Base-by-base conservation (phyloP, 805 yeast species). In the Naumovozyma baii region DNA sequence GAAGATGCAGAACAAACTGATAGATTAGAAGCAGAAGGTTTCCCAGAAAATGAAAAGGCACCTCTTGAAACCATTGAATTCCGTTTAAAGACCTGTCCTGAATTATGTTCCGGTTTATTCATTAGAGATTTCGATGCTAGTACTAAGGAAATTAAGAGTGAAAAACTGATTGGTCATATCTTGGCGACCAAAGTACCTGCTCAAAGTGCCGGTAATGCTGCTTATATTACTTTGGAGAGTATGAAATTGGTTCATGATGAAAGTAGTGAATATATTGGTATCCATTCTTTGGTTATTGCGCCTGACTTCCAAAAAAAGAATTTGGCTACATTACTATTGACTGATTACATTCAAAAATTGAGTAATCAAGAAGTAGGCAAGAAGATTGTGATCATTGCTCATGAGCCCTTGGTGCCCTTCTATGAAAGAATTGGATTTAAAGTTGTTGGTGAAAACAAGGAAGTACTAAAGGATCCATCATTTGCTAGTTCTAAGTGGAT, bases 331-430 rank as follows among this genome's bases (percentile, higher is more conserved):
- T 67, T 87, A 42, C 64, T 90, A 54, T 62, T 90, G 52, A 86
- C 83, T 50, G 98, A 90, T 63, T 92, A 84, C 64, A 73, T 88
- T 45, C 96, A 92, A 61, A 84, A 90, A 56, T 67, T 90, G 61
- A 76, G 85, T 36, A 86, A 86, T 58, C 94, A 87, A 58, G 85
- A 79, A 49, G 78, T 86, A 45, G 96, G 92, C 34, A 83, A 78
- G 50, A 73, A 76, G 52, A 78, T 90, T 37, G 74, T 78, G 5
- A 68, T 90, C 25, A 72, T 90, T 43, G 83, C 87, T 22, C 86
- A 83, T 53, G 72, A 76, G 36, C 66, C 70, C 18, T 68, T 86
- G 52, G 63, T 79, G 15, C 80, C 82, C 16, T 88, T 88, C 61
- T 90, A 90, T 64, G 79, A 77, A 52, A 75, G 80, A 50, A 70